Evolutionary conservation across 2,329 filamentous ascomycete species (phyloP), one percentile per base, ranked within the genome.

Genomic region (Aspergillus udagawae): DNA sequence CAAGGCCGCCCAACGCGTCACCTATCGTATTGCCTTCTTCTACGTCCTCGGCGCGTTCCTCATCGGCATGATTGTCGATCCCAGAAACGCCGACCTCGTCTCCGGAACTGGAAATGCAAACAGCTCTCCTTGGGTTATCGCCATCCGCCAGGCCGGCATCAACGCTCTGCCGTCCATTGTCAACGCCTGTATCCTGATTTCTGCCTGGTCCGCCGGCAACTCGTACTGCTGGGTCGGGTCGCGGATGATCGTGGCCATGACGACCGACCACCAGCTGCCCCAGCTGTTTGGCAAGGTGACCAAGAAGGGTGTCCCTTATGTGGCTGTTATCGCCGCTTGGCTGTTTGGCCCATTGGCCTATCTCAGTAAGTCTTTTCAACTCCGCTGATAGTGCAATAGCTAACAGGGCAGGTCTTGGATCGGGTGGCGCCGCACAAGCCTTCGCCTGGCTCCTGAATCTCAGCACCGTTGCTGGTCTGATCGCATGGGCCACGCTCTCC

Each of bases 241-340:
- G 0, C 80, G 85, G 49, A 82, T 84, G 35, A 74, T 87, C 4
- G 83, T 85, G 60, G 83, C 81, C 3, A 74, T 87, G 54, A 84
- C 85, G 0, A 77, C 85, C 14, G 84, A 86, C 69, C 74, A 75
- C 21, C 84, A 86, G 60, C 81, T 85, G 0, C 84, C 84, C 0
- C 75, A 77, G 48, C 65, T 86, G 61, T 85, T 86, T 65, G 73
- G 83, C 49, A 76, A 80, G 25, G 82, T 81, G 1, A 80, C 75
- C 23, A 71, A 74, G 23, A 79, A 77, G 64, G 82, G 82, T 45
- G 78, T 80, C 0, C 86, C 86, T 1, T 88, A 85, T 59, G 74
- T 82, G 23, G 72, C 73, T 7, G 84, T 86, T 66, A 82, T 84
- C 73, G 75, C 82, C 44, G 77, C 86, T 25, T 82, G 73, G 67